Percentiles rank a stretch among this genome's conserved stretches.
phyloP scores from a whole-genome alignment of 495 filamentous ascomycete species.

The Penicillium crystallinum region DNA sequence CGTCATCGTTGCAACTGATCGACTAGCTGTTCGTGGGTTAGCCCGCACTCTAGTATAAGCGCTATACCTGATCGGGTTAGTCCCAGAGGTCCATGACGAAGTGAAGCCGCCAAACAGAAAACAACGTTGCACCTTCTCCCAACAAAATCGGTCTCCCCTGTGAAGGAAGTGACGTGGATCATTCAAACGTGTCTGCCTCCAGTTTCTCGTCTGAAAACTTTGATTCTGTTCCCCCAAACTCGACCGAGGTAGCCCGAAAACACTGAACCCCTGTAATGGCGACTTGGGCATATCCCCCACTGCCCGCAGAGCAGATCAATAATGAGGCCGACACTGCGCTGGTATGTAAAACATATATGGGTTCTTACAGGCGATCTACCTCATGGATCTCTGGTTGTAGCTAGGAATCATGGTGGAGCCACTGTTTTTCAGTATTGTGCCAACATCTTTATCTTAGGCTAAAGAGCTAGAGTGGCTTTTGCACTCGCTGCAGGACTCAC shows the following conservation, averaged over 20 bases:
- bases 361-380: background rate
- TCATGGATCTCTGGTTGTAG: constrained; percentile 18
- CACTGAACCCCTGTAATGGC: constrained; percentile 50
- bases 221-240: background rate
- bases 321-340: constrained; percentile 61
- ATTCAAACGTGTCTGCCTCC: constrained; percentile 4
- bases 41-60: constrained; percentile 6
- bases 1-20: constrained; percentile 30
- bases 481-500: constrained; percentile 66
- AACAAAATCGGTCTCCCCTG: background rate
- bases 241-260: background rate
- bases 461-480: constrained; percentile 88
- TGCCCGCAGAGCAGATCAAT: constrained; percentile 58
- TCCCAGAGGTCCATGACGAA: constrained; percentile 32
- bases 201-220: constrained; percentile 1
- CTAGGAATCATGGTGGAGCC: constrained; percentile 19
- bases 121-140: constrained; percentile 21
- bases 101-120: constrained; percentile 10
- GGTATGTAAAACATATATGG: constrained; percentile 41
- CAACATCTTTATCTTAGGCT: constrained; percentile 41
- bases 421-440: constrained; percentile 8
- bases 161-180: constrained; percentile 23
- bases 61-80: constrained; percentile 23
- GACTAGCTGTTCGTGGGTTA: constrained; percentile 24
- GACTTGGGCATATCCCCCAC: constrained; percentile 70